phyloP scores from a whole-genome alignment of 192 early-diverging fungal genomes.

The Backusella westeae region DNA sequence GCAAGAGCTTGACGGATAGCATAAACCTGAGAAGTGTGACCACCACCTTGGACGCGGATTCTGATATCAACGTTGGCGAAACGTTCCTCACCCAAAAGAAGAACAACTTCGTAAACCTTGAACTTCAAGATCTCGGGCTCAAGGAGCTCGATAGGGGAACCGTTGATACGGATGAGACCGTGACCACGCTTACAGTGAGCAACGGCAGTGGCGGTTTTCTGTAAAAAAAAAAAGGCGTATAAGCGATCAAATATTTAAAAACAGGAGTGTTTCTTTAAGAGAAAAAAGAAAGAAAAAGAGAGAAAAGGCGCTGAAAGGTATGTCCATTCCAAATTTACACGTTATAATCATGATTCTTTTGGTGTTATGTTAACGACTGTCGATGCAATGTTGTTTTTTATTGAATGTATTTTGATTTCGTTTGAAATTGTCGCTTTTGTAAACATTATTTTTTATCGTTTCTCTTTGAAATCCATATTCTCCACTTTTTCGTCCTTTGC shows the following conservation, averaged over 20 bases:
- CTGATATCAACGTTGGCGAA: conserved; percentile 97
- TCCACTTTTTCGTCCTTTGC: neutral
- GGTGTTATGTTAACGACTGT: conserved; percentile 6
- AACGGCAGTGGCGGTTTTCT: conserved; percentile 99
- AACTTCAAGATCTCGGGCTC: conserved; percentile 96
- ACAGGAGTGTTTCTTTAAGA: neutral
- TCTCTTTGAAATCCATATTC: neutral
- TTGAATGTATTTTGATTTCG: neutral
- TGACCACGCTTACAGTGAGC: conserved; percentile 97
- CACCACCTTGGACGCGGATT: conserved; percentile 95
- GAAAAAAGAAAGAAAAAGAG: neutral
- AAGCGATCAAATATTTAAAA: conserved; percentile 2
- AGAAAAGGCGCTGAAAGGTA: neutral
- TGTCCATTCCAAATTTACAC: neutral
- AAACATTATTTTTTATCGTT: neutral
- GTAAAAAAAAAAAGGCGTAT: conserved; percentile 6
- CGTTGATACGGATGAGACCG: conserved; percentile 98
- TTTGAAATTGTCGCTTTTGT: neutral
- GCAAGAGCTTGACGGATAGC: conserved; percentile 98
- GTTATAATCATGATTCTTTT: conserved; percentile 29
- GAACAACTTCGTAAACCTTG: conserved; percentile 99
- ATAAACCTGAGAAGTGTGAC: conserved; percentile 94
- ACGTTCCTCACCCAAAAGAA: conserved; percentile 93
- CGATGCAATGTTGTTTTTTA: neutral
- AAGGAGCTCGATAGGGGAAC: conserved; percentile 90